Evolutionary conservation across 495 filamentous ascomycete species (phyloP).

Genomic region (Thermochaetoides thermophila): DNA sequence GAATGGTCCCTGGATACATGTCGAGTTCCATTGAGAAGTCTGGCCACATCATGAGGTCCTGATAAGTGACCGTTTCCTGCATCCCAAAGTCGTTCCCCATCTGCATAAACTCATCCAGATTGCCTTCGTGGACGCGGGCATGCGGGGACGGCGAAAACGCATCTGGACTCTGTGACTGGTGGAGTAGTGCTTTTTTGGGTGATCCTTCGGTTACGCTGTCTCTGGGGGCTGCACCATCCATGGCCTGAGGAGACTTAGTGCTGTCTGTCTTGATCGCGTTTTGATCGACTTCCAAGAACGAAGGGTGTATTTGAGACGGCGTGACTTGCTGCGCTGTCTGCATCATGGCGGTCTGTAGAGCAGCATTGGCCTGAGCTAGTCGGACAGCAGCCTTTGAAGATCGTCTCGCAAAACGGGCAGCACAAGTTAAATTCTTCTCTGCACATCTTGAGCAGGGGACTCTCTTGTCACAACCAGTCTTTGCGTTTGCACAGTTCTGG

Average conservation of each 20-base stretch:
- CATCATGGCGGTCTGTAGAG: slow-evolving; percentile 6
- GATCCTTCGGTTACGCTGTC: slow-evolving; percentile 15
- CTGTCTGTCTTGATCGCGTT: slow-evolving; percentile 11
- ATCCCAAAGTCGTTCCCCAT: slow-evolving; percentile 15
- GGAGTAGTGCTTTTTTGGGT: slow-evolving; percentile 16
- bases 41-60: slow-evolving; percentile 22
- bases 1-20: slow-evolving; percentile 15
- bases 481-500: slow-evolving; percentile 43
- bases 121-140: slow-evolving; percentile 11
- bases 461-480: slow-evolving; percentile 54
- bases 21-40: slow-evolving; percentile 23
- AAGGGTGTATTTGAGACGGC: slow-evolving; percentile 12
- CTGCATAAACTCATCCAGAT: slow-evolving; percentile 24
- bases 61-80: slow-evolving; percentile 18
- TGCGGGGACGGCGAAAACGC: slow-evolving; percentile 25
- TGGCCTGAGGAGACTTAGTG: slow-evolving; percentile 12
- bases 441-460: slow-evolving; percentile 45
- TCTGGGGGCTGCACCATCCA: slow-evolving; percentile 14
- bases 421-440: slow-evolving; percentile 41
- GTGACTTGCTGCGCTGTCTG: slow-evolving; percentile 13
- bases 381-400: slow-evolving; percentile 35
- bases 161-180: slow-evolving; percentile 18
- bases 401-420: slow-evolving; percentile 39
- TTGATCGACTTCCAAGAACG: slow-evolving; percentile 27
- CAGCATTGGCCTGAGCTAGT: slow-evolving; percentile 20